phyloP scores from a whole-genome alignment of 2,329 filamentous ascomycete genomes.

The Colletotrichum echinochloae region DNA sequence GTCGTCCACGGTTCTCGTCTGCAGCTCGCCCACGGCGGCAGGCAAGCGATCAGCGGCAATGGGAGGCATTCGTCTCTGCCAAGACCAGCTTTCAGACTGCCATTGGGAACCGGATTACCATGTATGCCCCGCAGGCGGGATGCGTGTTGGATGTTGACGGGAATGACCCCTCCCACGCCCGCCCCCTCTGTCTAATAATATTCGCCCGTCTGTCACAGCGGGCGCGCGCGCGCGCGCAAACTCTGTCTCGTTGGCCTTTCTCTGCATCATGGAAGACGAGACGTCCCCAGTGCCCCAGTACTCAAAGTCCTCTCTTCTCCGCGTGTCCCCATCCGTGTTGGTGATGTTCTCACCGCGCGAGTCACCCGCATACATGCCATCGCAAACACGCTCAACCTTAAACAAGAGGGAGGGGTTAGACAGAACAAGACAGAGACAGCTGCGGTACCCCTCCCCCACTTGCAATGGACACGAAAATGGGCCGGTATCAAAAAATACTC shows the following conservation, averaged over 20 bases:
- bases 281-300: slow-evolving; percentile 2
- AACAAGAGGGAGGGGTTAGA: neutral
- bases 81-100: slow-evolving; percentile 8
- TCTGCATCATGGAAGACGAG: neutral
- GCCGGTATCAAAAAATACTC: slow-evolving; percentile 18
- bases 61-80: no score
- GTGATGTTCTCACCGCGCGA: neutral
- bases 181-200: neutral
- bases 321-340: neutral
- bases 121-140: neutral
- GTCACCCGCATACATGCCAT: slow-evolving; percentile 5
- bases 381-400: slow-evolving; percentile 13
- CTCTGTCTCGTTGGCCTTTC: neutral
- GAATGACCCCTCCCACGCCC: neutral
- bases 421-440: neutral
- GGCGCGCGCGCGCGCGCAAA: neutral
- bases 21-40: no score
- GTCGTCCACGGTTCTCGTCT: no score
- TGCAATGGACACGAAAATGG: slow-evolving; percentile 34
- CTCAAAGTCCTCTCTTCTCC: neutral
- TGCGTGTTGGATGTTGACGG: no score
- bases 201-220: neutral
- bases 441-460: slow-evolving; percentile 15
- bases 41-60: no score
- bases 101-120: no score